phyloP scores from a whole-genome alignment of 371 early-diverging fungal genomes.

The Syncephalis plumigaleata region DNA sequence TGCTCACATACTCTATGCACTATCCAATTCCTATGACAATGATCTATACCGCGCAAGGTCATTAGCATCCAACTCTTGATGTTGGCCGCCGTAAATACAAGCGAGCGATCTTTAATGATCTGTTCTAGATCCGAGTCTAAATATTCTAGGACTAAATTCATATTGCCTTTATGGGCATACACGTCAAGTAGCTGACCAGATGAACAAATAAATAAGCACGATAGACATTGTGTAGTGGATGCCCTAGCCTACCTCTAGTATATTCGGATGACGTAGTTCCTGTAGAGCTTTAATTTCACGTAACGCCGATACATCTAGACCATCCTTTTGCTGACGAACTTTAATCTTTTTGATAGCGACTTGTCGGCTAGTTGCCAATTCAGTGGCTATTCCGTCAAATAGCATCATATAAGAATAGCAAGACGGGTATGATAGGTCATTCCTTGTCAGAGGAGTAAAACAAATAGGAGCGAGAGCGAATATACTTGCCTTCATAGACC shows the following conservation, averaged over 20 bases:
- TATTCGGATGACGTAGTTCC: constrained; percentile 81
- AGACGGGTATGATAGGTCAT: constrained; percentile 4
- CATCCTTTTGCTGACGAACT: constrained; percentile 63
- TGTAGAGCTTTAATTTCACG: constrained; percentile 95
- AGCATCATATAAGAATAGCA: constrained; percentile 4
- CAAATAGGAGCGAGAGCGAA: neutral
- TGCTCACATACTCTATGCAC: constrained; percentile 62
- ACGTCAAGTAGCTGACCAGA: constrained; percentile 76
- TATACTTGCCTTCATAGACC: constrained; percentile 62
- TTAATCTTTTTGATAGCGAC: constrained; percentile 96
- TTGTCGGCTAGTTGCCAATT: constrained; percentile 31
- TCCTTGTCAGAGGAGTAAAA: neutral
- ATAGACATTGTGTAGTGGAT: constrained; percentile 1
- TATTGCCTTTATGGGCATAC: constrained; percentile 77
- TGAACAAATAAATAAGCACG: neutral
- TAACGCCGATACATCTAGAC: constrained; percentile 82
- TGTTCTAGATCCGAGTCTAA: constrained; percentile 92
- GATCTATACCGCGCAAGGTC: constrained; percentile 87
- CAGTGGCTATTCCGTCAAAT: constrained; percentile 25
- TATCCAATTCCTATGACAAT: constrained; percentile 85
- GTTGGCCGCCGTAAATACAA: constrained; percentile 92
- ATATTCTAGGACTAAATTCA: constrained; percentile 94
- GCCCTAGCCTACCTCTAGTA: constrained; percentile 46
- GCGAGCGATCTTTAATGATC: constrained; percentile 87
- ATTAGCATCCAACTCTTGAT: constrained; percentile 98